Percentiles rank a stretch among this genome's conserved stretches.
Conservation (phyloP, 2,329 filamentous ascomycete species). For the Diaporthe sp. region DNA sequence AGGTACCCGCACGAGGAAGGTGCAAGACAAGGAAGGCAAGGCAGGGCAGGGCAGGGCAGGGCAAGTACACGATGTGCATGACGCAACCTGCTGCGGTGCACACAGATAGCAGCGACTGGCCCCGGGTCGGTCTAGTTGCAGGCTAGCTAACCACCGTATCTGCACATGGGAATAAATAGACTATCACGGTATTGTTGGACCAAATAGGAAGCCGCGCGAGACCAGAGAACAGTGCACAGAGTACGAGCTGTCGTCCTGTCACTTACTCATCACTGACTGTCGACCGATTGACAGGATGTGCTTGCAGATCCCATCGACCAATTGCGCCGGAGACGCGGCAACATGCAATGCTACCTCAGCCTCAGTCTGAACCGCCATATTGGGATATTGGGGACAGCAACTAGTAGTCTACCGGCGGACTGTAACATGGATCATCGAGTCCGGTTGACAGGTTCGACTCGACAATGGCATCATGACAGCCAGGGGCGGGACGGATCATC, state of each 20-base stretch:
- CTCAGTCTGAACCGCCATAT: background rate
- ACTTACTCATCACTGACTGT: conserved; percentile 22
- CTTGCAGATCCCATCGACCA: background rate
- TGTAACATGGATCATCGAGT: background rate
- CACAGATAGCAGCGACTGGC: background rate
- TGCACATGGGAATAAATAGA: background rate
- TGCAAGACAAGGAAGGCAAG: background rate
- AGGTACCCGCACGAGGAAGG: background rate
- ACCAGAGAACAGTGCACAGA: background rate
- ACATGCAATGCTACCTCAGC: conserved; percentile 17
- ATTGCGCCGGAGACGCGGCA: conserved; percentile 13
- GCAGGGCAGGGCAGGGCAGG: background rate
- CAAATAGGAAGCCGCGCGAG: conserved; percentile 14
- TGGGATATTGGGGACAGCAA: background rate
- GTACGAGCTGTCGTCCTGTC: conserved; percentile 21
- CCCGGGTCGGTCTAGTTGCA: background rate
- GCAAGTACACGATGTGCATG: conserved; percentile 7
- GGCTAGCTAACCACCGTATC: conserved; percentile 3
- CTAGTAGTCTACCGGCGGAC: background rate
- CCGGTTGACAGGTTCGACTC: conserved; percentile 20
- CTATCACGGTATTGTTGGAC: background rate
- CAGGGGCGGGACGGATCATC: conserved; percentile 30
- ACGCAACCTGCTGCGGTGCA: conserved; percentile 11
- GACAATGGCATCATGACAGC: conserved; percentile 16
- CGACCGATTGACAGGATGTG: conserved; percentile 7